These are phyloP conservation scores for Myriosclerotinia duriaeana DNA, from an alignment of 2,329 filamentous ascomycete species.

Conservation along the genomic window DNA sequence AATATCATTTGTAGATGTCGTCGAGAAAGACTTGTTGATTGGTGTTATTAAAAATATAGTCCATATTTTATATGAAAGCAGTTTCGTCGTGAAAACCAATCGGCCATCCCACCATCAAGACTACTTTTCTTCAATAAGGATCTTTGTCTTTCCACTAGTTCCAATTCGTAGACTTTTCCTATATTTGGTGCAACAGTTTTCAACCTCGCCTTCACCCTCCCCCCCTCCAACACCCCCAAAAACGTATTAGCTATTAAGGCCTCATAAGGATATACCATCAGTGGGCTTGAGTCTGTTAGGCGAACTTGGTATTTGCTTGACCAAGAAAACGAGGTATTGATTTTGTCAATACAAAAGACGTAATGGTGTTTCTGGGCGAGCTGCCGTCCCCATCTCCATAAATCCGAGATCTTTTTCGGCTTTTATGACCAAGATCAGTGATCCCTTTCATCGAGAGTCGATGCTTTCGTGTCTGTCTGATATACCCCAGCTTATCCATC, in stretches of 20 bases:
- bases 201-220: no score
- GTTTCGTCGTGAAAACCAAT: not conserved
- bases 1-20: not conserved
- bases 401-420: not conserved
- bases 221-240: no score
- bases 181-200: not conserved
- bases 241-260: no score
- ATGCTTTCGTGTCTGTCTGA: not conserved
- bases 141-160: not conserved
- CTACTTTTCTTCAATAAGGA: not conserved
- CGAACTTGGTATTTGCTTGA: no score
- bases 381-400: not conserved
- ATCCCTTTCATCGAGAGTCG: not conserved
- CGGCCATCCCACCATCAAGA: conserved; percentile 25
- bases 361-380: not conserved
- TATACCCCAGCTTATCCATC: not conserved
- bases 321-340: not conserved
- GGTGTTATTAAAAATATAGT: not conserved
- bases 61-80: not conserved
- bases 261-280: no score
- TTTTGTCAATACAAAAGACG: not conserved
- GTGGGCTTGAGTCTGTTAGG: no score
- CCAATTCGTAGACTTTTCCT: not conserved
- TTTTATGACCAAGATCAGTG: not conserved
- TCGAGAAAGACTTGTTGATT: not conserved